Percentiles rank a stretch among this genome's conserved stretches.
These are phyloP conservation scores for Mycena leptocephala DNA, from an alignment of 768 basidiomycete genomes.

Conservation along the genomic window DNA sequence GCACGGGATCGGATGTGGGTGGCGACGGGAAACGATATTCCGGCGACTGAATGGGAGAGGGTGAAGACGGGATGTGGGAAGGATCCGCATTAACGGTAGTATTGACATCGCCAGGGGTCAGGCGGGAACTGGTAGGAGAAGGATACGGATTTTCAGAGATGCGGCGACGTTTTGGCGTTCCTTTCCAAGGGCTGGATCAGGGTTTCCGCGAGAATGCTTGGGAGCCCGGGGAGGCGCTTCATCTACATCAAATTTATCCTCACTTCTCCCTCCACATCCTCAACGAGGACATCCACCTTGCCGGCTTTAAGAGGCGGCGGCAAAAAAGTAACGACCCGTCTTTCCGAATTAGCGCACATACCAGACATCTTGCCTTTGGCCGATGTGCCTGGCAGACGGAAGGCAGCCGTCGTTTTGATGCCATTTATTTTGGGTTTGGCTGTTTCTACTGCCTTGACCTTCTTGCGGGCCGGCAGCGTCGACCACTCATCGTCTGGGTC, in stretches of 20 bases:
- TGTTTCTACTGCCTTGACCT: conserved; percentile 35
- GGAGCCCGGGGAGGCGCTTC: neutral
- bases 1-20: conserved; percentile 26
- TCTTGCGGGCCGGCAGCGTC: conserved; percentile 54
- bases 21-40: conserved; percentile 26
- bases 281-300: conserved; percentile 24
- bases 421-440: conserved; percentile 16
- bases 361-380: conserved; percentile 24
- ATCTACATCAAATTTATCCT: neutral
- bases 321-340: conserved; percentile 34
- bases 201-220: conserved; percentile 16
- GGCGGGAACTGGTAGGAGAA: conserved; percentile 26
- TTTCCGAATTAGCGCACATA: conserved; percentile 27
- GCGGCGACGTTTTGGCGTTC: conserved; percentile 34
- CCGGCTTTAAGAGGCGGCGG: conserved; percentile 32
- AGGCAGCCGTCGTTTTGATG: conserved; percentile 26
- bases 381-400: conserved; percentile 25
- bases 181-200: neutral
- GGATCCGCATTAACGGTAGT: neutral
- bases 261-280: neutral
- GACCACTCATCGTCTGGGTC: conserved; percentile 57
- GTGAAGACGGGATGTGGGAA: neutral
- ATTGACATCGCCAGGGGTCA: conserved; percentile 8
- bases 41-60: neutral
- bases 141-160: conserved; percentile 27